Evolutionary conservation across 139 green algal species (phyloP), one percentile per base, ranked within the genome.

Genomic region (Trebouxia sp.): DNA sequence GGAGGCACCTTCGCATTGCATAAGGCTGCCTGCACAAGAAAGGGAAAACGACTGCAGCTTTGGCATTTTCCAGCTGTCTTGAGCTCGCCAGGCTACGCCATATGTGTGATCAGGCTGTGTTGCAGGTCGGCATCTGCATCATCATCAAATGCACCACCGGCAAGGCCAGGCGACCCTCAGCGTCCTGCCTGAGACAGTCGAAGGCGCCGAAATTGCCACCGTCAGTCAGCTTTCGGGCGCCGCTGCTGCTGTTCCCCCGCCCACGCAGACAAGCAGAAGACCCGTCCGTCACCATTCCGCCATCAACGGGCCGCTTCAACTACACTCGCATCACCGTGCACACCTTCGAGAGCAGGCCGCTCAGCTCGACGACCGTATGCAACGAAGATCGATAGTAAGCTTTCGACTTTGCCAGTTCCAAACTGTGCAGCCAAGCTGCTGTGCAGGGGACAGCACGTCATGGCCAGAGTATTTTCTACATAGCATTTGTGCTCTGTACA

Each of bases 51-150:
- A n/a, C n/a, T n/a, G n/a, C n/a, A n/a, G n/a, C n/a, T n/a, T n/a
- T n/a, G n/a, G n/a, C n/a, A n/a, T n/a, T n/a, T n/a, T n/a, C n/a
- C n/a, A n/a, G n/a, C n/a, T n/a, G n/a, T n/a, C n/a, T n/a, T n/a
- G n/a, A n/a, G n/a, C n/a, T n/a, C n/a, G n/a, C n/a, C n/a, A n/a
- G n/a, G n/a, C n/a, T n/a, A n/a, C n/a, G n/a, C n/a, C n/a, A n/a
- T n/a, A n/a, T n/a, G n/a, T n/a, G n/a, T n/a, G n/a, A 37, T 67
- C 26, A 38, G 3, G 28, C 56, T 20, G 26, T 35, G 12, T 11
- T 56, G 69, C 69, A 77, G 69, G 69, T 37, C 69, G 69, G 22
- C 69, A 77, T 28, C 42, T 77, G 69, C 69, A 56, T 37, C 69
- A 77, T 24, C 69, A 77, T 6, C 69, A 77, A 26, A 77, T 77